Evolutionary conservation across 805 yeast species (phyloP).

Genomic region (Helenozyma rhizophorensis): DNA sequence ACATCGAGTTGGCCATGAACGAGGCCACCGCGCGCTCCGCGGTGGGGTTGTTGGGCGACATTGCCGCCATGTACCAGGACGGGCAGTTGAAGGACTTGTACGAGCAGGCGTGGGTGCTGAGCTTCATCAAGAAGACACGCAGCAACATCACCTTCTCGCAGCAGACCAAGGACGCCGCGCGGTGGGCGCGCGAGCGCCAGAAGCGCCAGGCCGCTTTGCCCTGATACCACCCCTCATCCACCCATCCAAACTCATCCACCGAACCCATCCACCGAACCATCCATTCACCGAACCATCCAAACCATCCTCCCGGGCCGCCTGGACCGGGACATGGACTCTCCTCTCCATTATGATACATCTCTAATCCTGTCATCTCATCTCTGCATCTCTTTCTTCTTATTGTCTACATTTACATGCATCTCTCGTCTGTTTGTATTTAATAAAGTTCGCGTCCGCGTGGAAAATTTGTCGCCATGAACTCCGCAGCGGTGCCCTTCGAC

Average conservation of each 20-base stretch:
- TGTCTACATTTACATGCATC: not conserved
- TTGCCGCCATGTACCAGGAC: slow-evolving; percentile 78
- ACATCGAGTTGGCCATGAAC: slow-evolving; percentile 53
- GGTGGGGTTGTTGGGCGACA: slow-evolving; percentile 89
- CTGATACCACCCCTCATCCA: slow-evolving; percentile 3
- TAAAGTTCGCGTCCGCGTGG: no score
- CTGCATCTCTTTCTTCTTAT: slow-evolving; percentile 5
- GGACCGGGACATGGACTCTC: no score
- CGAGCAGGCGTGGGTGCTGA: slow-evolving; percentile 73
- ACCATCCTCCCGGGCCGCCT: no score
- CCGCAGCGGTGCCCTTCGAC: slow-evolving; percentile 75
- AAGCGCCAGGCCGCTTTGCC: slow-evolving; percentile 36
- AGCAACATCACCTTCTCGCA: slow-evolving; percentile 55
- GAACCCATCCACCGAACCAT: no score
- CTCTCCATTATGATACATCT: slow-evolving; percentile 3
- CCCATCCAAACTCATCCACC: no score
- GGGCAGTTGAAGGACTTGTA: slow-evolving; percentile 70
- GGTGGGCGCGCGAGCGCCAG: slow-evolving; percentile 94
- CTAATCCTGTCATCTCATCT: slow-evolving; percentile 7
- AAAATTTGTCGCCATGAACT: no score
- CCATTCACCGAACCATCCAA: no score
- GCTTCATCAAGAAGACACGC: slow-evolving; percentile 70
- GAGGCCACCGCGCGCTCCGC: slow-evolving; percentile 79
- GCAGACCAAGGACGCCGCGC: slow-evolving; percentile 82
- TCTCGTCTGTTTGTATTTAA: not conserved